Evolutionary conservation across 1,284 basidiomycete genomes (phyloP), one percentile per base, ranked within the genome.

Genomic region (Puccinia novopanici): DNA sequence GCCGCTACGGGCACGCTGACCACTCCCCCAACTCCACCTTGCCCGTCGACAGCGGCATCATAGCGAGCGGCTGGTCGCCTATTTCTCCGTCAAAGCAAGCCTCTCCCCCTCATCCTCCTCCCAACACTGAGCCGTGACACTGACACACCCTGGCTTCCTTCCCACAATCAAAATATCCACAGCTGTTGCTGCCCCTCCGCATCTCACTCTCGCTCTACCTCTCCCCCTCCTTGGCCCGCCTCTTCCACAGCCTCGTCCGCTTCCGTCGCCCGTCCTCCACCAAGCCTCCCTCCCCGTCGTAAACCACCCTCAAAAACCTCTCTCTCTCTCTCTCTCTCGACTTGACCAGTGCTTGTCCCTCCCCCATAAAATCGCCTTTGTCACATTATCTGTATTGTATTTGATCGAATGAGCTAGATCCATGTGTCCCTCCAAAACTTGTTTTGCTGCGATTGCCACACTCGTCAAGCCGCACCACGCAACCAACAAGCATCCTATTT

Each of bases 1-100:
- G 30, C 3, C 13, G n/a, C 50, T 59, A 65, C 34, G 71, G 71
- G n/a, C 57, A 50, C 22, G 45, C n/a, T n/a, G n/a, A 37, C 15
- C 27, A 54, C 48, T 5, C n/a, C 6, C 24, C 48, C 24, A 34
- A 72, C 3, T 13, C 22, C 19, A 37, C 10, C 52, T 67, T 37
- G 67, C n/a, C 27, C 37, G 12, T 68, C 48, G 40, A 73, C 19
- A 34, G 27, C 13, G 55, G 52, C 5, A 17, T 73, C 13, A 10
- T 73, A 2, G 71, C 40, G 1, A 73, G 52, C 71, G 71, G 71
- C 30, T 73, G 34, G 71, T 59, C 1, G 71, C 71, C 30, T 73
- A 73, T 45, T 40, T 73, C 0, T 34, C n/a, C 40, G 71, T 73
- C 9, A 73, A 73, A 54, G 71, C 50, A 15, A n/a, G 40, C 34